Evolutionary conservation across 805 yeast species (phyloP).

Genomic region (Maudiozyma barnettii): DNA sequence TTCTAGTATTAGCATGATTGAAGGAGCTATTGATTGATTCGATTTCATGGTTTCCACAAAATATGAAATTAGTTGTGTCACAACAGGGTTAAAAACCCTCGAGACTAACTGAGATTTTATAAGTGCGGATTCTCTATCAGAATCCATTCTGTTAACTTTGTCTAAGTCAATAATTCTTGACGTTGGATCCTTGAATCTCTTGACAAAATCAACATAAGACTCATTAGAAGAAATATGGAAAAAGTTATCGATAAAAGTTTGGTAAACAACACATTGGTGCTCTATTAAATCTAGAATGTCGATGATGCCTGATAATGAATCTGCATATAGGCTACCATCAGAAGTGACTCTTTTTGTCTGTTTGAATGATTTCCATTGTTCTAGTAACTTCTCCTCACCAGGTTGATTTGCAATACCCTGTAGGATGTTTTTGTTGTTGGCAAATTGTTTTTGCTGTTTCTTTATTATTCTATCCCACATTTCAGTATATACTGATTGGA

Average conservation of each 20-base stretch:
- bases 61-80: slow-evolving; percentile 20
- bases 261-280: slow-evolving; percentile 34
- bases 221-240: slow-evolving; percentile 36
- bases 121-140: slow-evolving; percentile 40
- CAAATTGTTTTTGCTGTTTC: slow-evolving; percentile 3
- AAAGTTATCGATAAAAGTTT: slow-evolving; percentile 38
- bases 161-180: slow-evolving; percentile 24
- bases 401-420: slow-evolving; percentile 5
- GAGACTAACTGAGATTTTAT: slow-evolving; percentile 39
- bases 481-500: slow-evolving; percentile 30
- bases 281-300: slow-evolving; percentile 14
- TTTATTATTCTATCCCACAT: slow-evolving; percentile 11
- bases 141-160: slow-evolving; percentile 32
- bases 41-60: slow-evolving; percentile 30
- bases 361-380: slow-evolving; percentile 14
- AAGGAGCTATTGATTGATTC: slow-evolving; percentile 35
- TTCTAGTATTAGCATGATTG: slow-evolving; percentile 36
- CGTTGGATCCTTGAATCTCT: slow-evolving; percentile 18
- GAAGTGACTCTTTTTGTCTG: slow-evolving; percentile 7
- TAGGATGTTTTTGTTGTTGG: background rate
- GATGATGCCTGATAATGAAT: slow-evolving; percentile 7
- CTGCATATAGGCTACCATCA: slow-evolving; percentile 5
- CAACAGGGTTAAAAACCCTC: slow-evolving; percentile 34
- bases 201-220: slow-evolving; percentile 38
- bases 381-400: slow-evolving; percentile 7